phyloP scores from a whole-genome alignment of 2,329 filamentous ascomycete species.

The Allantophomopsis cytisporea region DNA sequence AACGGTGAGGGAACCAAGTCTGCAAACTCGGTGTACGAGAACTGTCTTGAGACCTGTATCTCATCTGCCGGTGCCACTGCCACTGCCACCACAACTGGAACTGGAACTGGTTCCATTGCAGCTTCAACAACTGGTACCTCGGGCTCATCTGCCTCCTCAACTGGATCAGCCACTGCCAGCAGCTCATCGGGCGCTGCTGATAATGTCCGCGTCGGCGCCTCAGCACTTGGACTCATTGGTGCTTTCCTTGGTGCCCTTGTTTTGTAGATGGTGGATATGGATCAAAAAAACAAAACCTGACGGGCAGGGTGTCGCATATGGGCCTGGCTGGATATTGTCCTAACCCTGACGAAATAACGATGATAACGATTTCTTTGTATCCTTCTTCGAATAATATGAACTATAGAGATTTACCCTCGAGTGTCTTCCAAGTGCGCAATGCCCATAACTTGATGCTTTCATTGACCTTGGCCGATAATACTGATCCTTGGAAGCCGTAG shows the following conservation, averaged over 20 bases:
- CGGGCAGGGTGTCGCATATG: neutral
- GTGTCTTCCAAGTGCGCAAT: too few relatives aligned
- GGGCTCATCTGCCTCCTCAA: neutral
- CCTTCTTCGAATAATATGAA: too few relatives aligned
- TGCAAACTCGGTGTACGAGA: slow-evolving; percentile 4
- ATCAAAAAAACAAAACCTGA: neutral
- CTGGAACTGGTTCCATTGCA: neutral
- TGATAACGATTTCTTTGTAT: too few relatives aligned
- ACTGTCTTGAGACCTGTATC: slow-evolving; percentile 6
- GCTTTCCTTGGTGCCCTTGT: slow-evolving; percentile 5
- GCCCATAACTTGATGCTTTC: too few relatives aligned
- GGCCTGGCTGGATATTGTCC: too few relatives aligned
- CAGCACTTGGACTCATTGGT: slow-evolving; percentile 3
- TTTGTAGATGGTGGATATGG: slow-evolving; percentile 2
- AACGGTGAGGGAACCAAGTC: slow-evolving; percentile 7
- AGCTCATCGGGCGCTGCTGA: slow-evolving; percentile 1
- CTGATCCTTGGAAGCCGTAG: slow-evolving; percentile 62
- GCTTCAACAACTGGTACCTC: neutral
- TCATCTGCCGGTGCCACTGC: neutral
- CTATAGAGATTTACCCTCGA: too few relatives aligned
- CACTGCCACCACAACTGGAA: neutral
- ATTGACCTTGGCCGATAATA: slow-evolving; percentile 8
- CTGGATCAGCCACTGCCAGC: neutral
- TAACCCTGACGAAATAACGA: too few relatives aligned
- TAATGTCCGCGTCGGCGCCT: slow-evolving; percentile 3